A percentile compares a stretch with the other conserved stretches of the same genome.
Evolutionary conservation across 1,139 yeast genomes (phyloP).

Genomic region (Taphrina communis): DNA sequence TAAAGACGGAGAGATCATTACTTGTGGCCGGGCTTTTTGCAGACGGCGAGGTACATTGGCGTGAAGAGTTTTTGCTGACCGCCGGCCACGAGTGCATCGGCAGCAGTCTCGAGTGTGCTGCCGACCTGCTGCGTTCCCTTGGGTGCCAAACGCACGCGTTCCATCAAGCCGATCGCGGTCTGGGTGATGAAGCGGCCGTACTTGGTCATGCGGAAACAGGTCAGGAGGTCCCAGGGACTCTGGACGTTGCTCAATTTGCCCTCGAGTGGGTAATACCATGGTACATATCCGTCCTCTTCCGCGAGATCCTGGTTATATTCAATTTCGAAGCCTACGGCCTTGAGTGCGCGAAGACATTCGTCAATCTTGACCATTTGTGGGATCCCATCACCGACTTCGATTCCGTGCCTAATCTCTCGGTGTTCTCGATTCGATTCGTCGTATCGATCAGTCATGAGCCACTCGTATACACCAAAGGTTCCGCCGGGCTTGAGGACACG

Average conservation of each 20-base stretch:
- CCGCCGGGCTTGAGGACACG: constrained; percentile 98
- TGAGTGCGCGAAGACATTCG: constrained; percentile 86
- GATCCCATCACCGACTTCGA: constrained; percentile 97
- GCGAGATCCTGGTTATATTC: constrained; percentile 82
- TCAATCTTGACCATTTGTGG: constrained; percentile 90
- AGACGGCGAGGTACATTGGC: constrained; percentile 55
- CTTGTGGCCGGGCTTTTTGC: constrained; percentile 46
- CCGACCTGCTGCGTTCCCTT: constrained; percentile 92
- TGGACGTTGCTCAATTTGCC: constrained; percentile 93
- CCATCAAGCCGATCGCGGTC: constrained; percentile 77
- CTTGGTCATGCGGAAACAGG: constrained; percentile 86
- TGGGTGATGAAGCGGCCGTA: constrained; percentile 88
- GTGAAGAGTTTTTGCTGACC: constrained; percentile 79
- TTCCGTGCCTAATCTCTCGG: constrained; percentile 94
- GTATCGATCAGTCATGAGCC: constrained; percentile 96
- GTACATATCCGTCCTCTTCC: constrained; percentile 77
- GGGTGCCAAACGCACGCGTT: constrained; percentile 86
- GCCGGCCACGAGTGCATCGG: constrained; percentile 91
- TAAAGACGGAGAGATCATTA: background rate
- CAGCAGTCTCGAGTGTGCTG: constrained; percentile 93
- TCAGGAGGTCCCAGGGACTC: constrained; percentile 73
- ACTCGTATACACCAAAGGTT: constrained; percentile 94
- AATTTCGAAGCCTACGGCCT: constrained; percentile 85
- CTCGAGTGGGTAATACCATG: constrained; percentile 97
- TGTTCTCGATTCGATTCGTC: constrained; percentile 88